Conservation (phyloP, 495 filamentous ascomycete genomes). For the Staphylotrichum tortipilum region DNA sequence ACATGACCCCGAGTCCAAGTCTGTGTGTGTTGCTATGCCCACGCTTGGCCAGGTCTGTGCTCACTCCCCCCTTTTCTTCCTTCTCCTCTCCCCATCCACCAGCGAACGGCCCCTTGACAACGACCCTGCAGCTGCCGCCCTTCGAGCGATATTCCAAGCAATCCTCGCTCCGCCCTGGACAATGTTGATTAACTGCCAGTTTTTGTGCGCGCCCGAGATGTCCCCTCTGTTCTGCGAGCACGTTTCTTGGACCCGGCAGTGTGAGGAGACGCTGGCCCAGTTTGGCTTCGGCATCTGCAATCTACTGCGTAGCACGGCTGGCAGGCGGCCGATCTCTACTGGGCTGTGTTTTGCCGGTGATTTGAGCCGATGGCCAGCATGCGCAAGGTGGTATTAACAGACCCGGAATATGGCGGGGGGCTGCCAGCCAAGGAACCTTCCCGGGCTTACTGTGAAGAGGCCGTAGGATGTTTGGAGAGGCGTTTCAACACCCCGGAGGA, state of each 20-base stretch:
- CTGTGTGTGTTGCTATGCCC: too few species aligned
- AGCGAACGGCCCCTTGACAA: too few species aligned
- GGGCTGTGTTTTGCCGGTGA: constrained; percentile 4
- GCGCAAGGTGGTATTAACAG: background rate
- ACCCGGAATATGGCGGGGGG: background rate
- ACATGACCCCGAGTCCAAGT: too few species aligned
- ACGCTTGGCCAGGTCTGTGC: too few species aligned
- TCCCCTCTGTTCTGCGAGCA: background rate
- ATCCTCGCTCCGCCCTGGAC: background rate
- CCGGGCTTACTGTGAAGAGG: too few species aligned
- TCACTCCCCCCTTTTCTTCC: too few species aligned
- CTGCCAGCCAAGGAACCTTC: background rate
- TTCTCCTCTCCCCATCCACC: too few species aligned
- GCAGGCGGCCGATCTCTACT: constrained; percentile 6
- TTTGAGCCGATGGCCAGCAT: constrained; percentile 7
- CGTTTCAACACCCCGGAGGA: too few species aligned
- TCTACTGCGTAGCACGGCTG: constrained; percentile 3
- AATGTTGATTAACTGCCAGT: background rate
- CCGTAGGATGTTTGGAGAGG: too few species aligned
- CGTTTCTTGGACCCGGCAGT: background rate
- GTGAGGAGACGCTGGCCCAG: background rate
- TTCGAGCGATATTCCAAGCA: too few species aligned
- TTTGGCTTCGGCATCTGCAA: constrained; percentile 1
- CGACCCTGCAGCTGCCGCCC: too few species aligned
- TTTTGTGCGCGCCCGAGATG: background rate